phyloP scores from a whole-genome alignment of 352 stramenopile species.

The Globisporangium nagaii region DNA sequence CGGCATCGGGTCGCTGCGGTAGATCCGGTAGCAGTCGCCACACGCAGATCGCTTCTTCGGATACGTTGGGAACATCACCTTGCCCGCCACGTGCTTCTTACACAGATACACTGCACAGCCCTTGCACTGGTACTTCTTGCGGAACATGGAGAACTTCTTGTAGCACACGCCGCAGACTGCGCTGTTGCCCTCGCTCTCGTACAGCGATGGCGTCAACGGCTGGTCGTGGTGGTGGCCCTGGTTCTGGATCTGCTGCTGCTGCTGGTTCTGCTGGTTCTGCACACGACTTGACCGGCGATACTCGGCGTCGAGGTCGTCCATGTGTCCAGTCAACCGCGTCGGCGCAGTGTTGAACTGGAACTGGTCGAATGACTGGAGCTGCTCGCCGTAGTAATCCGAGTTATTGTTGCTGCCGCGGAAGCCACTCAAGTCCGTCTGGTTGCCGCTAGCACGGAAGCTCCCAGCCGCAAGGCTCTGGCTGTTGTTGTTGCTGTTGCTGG shows the following conservation, averaged over 20 bases:
- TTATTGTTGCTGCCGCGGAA: conserved; percentile 7
- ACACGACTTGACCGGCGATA: conserved; percentile 6
- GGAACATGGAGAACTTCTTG: conserved; percentile 85
- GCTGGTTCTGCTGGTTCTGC: conserved; percentile 14
- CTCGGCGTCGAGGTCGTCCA: conserved; percentile 9
- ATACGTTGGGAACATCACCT: conserved; percentile 51
- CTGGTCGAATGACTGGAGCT: conserved; percentile 11
- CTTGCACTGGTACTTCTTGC: conserved; percentile 85
- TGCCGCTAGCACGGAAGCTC: background rate
- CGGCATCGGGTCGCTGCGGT: conserved; percentile 51
- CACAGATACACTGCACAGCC: conserved; percentile 71
- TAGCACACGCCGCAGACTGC: conserved; percentile 76
- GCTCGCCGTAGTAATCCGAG: conserved; percentile 9
- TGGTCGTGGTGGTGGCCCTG: conserved; percentile 21
- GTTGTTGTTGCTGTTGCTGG: background rate
- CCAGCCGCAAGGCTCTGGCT: background rate
- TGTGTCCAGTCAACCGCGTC: background rate
- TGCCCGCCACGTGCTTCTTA: conserved; percentile 76
- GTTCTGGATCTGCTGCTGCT: background rate
- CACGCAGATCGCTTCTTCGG: conserved; percentile 71
- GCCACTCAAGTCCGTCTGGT: background rate
- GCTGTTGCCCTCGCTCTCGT: conserved; percentile 44
- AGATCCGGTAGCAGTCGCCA: conserved; percentile 66
- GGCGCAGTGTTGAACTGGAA: conserved; percentile 9
- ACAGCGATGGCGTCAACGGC: conserved; percentile 24